Base-by-base conservation (phyloP, 176 grass and related monocot genomes). In the Pharus latifolius region DNA sequence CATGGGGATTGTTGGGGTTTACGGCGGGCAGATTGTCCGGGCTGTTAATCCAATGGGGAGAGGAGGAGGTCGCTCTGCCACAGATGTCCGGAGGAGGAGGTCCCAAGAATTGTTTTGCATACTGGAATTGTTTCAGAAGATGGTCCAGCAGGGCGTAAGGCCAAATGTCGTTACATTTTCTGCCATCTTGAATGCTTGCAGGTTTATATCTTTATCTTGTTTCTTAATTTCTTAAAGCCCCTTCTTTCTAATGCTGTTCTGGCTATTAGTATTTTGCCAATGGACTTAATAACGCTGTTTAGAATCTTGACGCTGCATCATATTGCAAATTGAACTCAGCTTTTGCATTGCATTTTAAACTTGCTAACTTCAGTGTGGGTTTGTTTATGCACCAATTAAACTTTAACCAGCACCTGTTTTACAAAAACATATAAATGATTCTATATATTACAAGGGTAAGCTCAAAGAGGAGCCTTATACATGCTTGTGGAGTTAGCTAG, bases 141-240 rank as follows among this genome's bases (percentile, higher is more conserved):
- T 99, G 95, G 78, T 94, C 48, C 95, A 94, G 58, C 95, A 99
- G 80, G 90, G 95, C 28, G 89, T 99, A 44, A 80, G 84, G 43
- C 95, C 90, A 68, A 99, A 94, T 88, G 90, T 99, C 47, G 95
- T 94, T 44, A 99, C 95, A 27, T 99, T 99, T 84, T 99, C 95
- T 49, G 90, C 95, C 10, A 99, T 94, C 82, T 69, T 99, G 57
- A 99, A 99, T 84, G 90, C 95, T 76, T 99, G 95, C 95, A 99
- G 95, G 95, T 93, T 47, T 64, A 60, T 38, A 65, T 76, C 22
- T 71, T 70, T 41, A 66, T 61, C 3, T 48, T 18, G 8, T 74
- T 49, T 61, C 3, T 48, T 18, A 11, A 69, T 49, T 49, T 11
- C 15, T 47, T 65, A 8, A 78, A 35, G 16, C 6, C n/a, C 56